Conservation (phyloP, 1,139 yeast genomes). For the Hanseniaspora gamundiae region DNA sequence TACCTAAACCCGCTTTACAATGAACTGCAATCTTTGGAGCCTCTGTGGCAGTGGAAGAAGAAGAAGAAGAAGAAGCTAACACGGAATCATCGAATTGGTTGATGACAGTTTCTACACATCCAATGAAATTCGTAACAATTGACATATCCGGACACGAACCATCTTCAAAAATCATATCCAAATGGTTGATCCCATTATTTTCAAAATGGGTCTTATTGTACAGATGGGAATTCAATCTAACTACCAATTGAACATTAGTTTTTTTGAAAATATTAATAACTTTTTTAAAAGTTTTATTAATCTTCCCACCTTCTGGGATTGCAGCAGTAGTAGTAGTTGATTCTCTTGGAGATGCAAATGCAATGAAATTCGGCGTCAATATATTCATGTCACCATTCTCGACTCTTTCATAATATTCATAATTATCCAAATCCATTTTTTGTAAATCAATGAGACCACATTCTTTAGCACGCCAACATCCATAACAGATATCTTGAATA, state of each 20-base stretch:
- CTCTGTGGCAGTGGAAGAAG: conserved; percentile 25
- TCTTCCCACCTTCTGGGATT: conserved; percentile 15
- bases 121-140: conserved; percentile 81
- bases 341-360: conserved; percentile 95
- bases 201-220: conserved; percentile 80
- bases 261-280: conserved; percentile 65
- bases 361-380: conserved; percentile 84
- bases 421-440: conserved; percentile 80
- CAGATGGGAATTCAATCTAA: conserved; percentile 79
- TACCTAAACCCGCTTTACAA: conserved; percentile 94
- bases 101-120: conserved; percentile 87
- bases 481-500: conserved; percentile 90
- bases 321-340: conserved; percentile 24
- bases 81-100: conserved; percentile 12
- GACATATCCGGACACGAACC: conserved; percentile 97
- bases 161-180: conserved; percentile 93
- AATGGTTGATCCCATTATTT: conserved; percentile 70
- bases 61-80: not conserved
- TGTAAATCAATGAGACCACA: conserved; percentile 79
- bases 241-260: conserved; percentile 76
- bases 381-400: conserved; percentile 96
- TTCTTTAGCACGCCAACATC: conserved; percentile 97
- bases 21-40: conserved; percentile 96
- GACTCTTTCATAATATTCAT: conserved; percentile 87
- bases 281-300: conserved; percentile 65